These are phyloP conservation scores for Microcyclospora pomicola DNA, from an alignment of 2,329 filamentous ascomycete species.

Conservation along the genomic window DNA sequence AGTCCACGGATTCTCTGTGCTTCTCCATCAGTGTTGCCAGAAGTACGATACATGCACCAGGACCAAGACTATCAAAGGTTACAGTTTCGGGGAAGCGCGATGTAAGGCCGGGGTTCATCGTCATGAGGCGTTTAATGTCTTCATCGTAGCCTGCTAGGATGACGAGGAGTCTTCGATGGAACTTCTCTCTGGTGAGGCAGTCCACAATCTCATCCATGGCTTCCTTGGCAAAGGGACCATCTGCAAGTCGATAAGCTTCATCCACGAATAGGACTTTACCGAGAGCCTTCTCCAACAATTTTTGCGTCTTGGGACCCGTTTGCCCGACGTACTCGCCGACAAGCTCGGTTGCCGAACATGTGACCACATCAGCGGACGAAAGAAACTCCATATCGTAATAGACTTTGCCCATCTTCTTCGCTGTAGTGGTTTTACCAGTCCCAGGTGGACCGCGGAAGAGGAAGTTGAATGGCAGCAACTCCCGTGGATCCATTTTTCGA, in stretches of 20 bases:
- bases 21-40: conserved; percentile 26
- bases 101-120: conserved; percentile 47
- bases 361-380: conserved; percentile 43
- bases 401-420: conserved; percentile 59
- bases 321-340: conserved; percentile 57
- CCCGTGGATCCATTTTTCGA: conserved; percentile 41
- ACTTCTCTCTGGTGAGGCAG: conserved; percentile 42
- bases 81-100: conserved; percentile 52
- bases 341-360: conserved; percentile 55
- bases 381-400: conserved; percentile 65
- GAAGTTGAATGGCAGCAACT: conserved; percentile 52
- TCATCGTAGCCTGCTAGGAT: conserved; percentile 56
- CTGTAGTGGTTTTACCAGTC: conserved; percentile 63
- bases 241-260: conserved; percentile 53
- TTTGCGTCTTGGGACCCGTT: conserved; percentile 51
- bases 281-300: conserved; percentile 46
- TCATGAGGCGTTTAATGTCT: conserved; percentile 51
- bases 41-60: conserved; percentile 20
- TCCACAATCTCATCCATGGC: conserved; percentile 41
- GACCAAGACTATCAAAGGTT: conserved; percentile 34
- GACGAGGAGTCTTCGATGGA: conserved; percentile 46
- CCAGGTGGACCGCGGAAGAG: conserved; percentile 54
- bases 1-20: conserved; percentile 20
- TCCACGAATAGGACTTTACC: conserved; percentile 59
- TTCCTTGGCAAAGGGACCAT: conserved; percentile 44